Base-by-base conservation (phyloP, 2,329 filamentous ascomycete genomes). In the Sclerotinia subarctica region DNA sequence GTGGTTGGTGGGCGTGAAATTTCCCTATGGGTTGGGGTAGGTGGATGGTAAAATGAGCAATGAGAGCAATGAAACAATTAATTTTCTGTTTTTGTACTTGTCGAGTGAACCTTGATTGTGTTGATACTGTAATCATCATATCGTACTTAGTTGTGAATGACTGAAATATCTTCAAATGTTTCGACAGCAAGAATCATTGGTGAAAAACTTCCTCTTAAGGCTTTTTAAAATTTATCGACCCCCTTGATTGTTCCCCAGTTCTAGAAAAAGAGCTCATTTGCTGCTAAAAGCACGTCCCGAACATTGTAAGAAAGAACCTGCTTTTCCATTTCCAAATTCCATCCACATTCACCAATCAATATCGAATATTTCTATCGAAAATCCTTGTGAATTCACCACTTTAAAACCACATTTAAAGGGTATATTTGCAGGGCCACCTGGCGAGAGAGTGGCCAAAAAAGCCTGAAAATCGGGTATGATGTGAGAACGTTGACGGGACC, bases 271-370 rank as follows among this genome's bases (percentile, higher is more conserved):
- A 29, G 29, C 17, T 26, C 11, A 21, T 38, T 42, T 26, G 17
- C 11, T 42, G 32, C 54, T 57, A 57, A 57, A 42, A 42, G 44
- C 13, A 35, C 13, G 58, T 62, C 15, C 44, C 58, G 13, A 42
- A 19, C 46, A 35, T 17, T 24, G 19, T n/a, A n/a, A n/a, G n/a
- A 2, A n/a, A 60, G 59, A 62, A 51, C 46, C 46, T 51, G 59
- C 21, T 51, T 62, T 51, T 49, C 29, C 26, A 51, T 24, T 15
- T 3, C 29, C 2, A 38, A 62, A 19, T 51, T 24, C n/a, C 59
- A 51, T 51, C n/a, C 44, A 15, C 21, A 26, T 11, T 51, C 59
- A 51, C 59, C 59, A 62, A 62, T 62, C 59, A 62, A 62, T 62
- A 38, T n/a, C n/a, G 62, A 56, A 64, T 53, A 54, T 56, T 8